Conservation (phyloP, 192 early-diverging fungal genomes). For the Coemansia umbellata region DNA sequence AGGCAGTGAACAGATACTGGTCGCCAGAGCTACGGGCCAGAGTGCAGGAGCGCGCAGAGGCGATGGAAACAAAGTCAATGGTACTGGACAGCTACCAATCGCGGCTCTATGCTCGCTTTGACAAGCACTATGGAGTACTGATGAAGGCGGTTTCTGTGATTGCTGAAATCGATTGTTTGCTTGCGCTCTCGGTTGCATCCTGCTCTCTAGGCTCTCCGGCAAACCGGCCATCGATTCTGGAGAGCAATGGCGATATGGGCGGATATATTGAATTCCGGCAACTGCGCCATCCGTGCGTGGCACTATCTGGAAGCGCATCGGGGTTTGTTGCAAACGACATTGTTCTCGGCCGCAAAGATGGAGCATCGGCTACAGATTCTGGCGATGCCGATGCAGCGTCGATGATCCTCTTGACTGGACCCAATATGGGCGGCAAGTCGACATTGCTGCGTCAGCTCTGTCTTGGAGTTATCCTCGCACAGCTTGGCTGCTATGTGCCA, state of each 20-base stretch:
- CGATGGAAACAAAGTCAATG: conserved; percentile 71
- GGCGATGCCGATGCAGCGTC: conserved; percentile 37
- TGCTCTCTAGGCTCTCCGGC: conserved; percentile 67
- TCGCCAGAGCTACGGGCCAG: conserved; percentile 60
- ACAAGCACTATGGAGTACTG: conserved; percentile 69
- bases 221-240: conserved; percentile 84
- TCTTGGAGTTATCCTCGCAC: conserved; percentile 92
- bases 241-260: conserved; percentile 40
- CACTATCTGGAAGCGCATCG: conserved; percentile 24
- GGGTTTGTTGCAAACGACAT: conserved; percentile 98
- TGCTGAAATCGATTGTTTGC: conserved; percentile 84
- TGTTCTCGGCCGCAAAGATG: conserved; percentile 55
- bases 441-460: conserved; percentile 94
- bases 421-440: conserved; percentile 99
- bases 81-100: conserved; percentile 71
- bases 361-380: conserved; percentile 22
- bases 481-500: conserved; percentile 93
- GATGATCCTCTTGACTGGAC: conserved; percentile 91
- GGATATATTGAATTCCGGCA: conserved; percentile 79
- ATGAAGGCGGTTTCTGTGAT: conserved; percentile 66
- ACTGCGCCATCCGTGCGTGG: conserved; percentile 91
- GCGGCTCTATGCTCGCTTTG: conserved; percentile 81
- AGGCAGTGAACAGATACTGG: conserved; percentile 83
- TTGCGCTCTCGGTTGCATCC: conserved; percentile 69
- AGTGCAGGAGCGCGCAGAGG: conserved; percentile 72